Percentiles rank a stretch among this genome's conserved stretches.
phyloP scores from a whole-genome alignment of 2,329 filamentous ascomycete species.

The Xylariaceae sp. region DNA sequence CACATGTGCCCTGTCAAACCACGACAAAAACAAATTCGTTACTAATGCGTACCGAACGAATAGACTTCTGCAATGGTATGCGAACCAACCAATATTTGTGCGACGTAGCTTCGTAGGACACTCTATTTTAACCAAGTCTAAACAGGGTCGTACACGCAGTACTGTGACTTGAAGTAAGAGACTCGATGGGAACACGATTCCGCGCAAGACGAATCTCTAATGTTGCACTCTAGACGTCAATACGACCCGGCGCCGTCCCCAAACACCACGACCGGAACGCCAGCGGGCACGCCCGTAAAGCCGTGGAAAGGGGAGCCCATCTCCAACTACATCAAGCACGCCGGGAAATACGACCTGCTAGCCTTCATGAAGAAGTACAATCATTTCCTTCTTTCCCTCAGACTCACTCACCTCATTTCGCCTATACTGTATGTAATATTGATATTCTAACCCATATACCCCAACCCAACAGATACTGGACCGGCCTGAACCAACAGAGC shows the following conservation, averaged over 20 bases:
- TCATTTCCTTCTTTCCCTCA: not conserved
- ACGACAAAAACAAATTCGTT: not conserved
- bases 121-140: constrained; percentile 53
- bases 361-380: constrained; percentile 67
- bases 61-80: constrained; percentile 54
- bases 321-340: constrained; percentile 62
- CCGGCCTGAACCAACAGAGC: constrained; percentile 63
- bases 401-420: not conserved
- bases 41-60: not conserved
- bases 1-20: not conserved
- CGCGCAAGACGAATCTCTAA: too few relatives aligned
- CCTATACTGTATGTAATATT: not conserved
- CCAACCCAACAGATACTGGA: constrained; percentile 55
- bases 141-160: constrained; percentile 68
- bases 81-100: not conserved
- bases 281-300: constrained; percentile 59
- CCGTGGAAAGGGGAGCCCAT: constrained; percentile 65
- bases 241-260: constrained; percentile 67
- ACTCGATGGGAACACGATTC: too few relatives aligned
- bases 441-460: not conserved
- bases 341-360: constrained; percentile 65
- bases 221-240: constrained; percentile 64
- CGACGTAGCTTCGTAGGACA: not conserved
- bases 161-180: constrained; percentile 63
- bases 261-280: constrained; percentile 66